Evolutionary conservation across 306 rosid species (phyloP).

Genomic region (Rosa chinensis): DNA sequence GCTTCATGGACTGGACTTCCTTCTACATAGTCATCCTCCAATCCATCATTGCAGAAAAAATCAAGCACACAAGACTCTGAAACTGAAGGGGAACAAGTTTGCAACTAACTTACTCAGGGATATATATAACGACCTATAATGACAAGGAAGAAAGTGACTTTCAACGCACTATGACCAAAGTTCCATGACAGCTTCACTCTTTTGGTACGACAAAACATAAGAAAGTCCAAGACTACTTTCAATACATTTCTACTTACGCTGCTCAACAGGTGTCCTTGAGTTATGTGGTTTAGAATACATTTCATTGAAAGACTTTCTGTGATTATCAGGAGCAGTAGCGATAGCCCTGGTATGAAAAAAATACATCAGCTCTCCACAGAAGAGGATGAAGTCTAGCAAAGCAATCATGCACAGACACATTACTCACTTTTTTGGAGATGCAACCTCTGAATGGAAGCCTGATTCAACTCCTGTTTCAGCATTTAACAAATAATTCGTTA

Average conservation of each 20-base stretch:
- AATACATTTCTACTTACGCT: constrained; percentile 45
- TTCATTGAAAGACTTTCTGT: constrained; percentile 29
- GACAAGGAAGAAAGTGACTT: constrained; percentile 13
- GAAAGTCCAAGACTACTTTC: not conserved
- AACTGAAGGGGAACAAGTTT: constrained; percentile 24
- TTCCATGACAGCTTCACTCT: constrained; percentile 17
- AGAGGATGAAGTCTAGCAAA: constrained; percentile 8
- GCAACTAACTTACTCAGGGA: not conserved
- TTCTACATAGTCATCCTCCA: constrained; percentile 37
- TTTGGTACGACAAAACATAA: constrained; percentile 21
- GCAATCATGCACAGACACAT: constrained; percentile 4
- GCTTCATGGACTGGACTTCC: constrained; percentile 60
- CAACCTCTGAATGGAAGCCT: constrained; percentile 39
- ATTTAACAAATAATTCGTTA: constrained; percentile 30
- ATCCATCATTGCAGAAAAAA: constrained; percentile 69
- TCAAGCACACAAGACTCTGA: constrained; percentile 71
- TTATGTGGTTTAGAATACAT: constrained; percentile 30
- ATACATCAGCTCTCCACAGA: constrained; percentile 24
- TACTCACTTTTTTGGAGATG: constrained; percentile 65
- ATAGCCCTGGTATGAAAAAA: constrained; percentile 43
- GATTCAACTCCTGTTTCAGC: constrained; percentile 48
- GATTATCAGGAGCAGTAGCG: constrained; percentile 32
- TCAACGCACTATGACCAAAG: constrained; percentile 13
- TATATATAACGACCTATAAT: not conserved
- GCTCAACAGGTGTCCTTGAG: constrained; percentile 42